These are phyloP conservation scores for Ormosia emarginata DNA, from an alignment of 306 rosid species.

Conservation along the genomic window DNA sequence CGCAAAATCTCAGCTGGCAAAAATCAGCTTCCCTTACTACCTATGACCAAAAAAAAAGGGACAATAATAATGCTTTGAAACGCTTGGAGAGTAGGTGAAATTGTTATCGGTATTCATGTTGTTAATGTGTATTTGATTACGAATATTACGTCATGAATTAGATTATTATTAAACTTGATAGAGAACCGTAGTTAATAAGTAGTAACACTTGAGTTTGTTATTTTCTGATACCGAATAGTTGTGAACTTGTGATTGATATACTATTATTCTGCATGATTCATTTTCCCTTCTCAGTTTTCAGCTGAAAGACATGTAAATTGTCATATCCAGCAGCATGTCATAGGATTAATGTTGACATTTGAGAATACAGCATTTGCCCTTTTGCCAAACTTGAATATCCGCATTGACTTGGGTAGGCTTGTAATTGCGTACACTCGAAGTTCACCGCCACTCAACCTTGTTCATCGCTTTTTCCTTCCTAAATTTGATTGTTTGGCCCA, in stretches of 20 bases:
- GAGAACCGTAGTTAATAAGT: not conserved
- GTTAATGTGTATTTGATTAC: not conserved
- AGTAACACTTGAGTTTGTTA: not conserved
- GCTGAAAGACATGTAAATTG: not conserved
- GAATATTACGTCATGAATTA: slow-evolving; percentile 3
- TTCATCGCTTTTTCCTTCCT: not conserved
- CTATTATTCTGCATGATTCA: not conserved
- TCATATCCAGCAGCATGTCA: not conserved
- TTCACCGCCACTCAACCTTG: too few relatives aligned
- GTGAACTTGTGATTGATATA: not conserved
- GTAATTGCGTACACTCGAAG: too few relatives aligned
- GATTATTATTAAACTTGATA: not conserved
- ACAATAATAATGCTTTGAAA: slow-evolving; percentile 15
- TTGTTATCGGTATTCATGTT: slow-evolving; percentile 11
- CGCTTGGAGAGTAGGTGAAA: slow-evolving; percentile 16
- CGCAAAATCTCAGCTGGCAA: too few relatives aligned
- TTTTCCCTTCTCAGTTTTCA: not conserved
- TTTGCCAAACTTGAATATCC: not conserved
- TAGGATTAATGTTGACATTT: too few relatives aligned
- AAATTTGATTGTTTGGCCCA: slow-evolving; percentile 1
- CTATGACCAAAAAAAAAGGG: not conserved
- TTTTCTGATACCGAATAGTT: not conserved
- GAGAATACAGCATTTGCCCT: not conserved
- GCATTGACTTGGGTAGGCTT: not conserved
- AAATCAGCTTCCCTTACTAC: too few relatives aligned